Evolutionary conservation across 352 stramenopile genomes (phyloP).

Genomic region (Saprolegnia parasitica): DNA sequence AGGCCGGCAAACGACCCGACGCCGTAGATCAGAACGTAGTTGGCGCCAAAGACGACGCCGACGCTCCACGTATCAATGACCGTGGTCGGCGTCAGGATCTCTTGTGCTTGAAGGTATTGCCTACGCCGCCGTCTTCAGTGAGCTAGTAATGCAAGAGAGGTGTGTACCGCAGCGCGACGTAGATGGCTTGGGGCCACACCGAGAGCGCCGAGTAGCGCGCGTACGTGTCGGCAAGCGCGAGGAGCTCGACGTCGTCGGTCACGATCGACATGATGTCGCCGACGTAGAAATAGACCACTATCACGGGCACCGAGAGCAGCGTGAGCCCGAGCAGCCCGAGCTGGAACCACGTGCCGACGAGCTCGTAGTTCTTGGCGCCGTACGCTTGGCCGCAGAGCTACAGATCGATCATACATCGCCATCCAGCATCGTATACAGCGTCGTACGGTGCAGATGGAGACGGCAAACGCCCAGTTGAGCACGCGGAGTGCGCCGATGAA

Average conservation of each 20-base stretch:
- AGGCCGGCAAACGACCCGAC: constrained; percentile 41
- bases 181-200: constrained; percentile 61
- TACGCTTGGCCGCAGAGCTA: constrained; percentile 31
- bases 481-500: constrained; percentile 26
- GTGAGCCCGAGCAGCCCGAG: constrained; percentile 20
- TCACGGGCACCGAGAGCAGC: constrained; percentile 19
- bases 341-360: constrained; percentile 30
- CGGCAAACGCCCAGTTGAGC: constrained; percentile 24
- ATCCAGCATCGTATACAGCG: background rate
- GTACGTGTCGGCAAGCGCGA: constrained; percentile 56
- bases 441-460: constrained; percentile 27
- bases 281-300: constrained; percentile 29
- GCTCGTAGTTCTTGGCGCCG: constrained; percentile 28
- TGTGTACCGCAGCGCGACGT: constrained; percentile 52
- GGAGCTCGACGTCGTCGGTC: constrained; percentile 56
- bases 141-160: background rate
- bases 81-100: constrained; percentile 71
- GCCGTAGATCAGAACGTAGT: constrained; percentile 82
- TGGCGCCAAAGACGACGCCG: constrained; percentile 55
- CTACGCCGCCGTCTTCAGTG: background rate
- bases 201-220: constrained; percentile 51
- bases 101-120: constrained; percentile 72
- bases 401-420: background rate
- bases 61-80: constrained; percentile 68
- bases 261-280: constrained; percentile 33